These are phyloP conservation scores for Neurospora sp. DNA, from an alignment of 495 filamentous ascomycete genomes.

Conservation along the genomic window DNA sequence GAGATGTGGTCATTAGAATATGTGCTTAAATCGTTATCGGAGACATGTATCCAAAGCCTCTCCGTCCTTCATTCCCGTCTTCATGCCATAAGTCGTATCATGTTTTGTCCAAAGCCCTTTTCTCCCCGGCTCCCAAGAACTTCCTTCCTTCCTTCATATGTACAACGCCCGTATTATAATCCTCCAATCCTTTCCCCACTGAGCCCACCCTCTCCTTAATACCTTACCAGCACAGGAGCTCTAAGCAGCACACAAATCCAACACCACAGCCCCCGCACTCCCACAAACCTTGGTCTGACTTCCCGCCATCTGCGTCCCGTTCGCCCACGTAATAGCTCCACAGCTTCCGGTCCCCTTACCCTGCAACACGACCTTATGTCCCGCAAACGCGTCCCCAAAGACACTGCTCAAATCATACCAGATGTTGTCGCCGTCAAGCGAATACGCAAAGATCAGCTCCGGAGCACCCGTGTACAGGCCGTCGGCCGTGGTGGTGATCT, in stretches of 20 bases:
- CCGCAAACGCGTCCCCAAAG: constrained; percentile 47
- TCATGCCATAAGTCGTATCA: not conserved
- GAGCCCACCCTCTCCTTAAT: not conserved
- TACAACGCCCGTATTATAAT: not conserved
- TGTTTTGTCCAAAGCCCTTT: not conserved
- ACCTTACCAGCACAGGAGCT: not conserved
- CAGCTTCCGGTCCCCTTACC: constrained; percentile 29
- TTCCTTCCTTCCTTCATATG: not conserved
- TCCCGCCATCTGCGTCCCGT: constrained; percentile 37
- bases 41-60: not conserved
- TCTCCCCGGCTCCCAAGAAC: not conserved
- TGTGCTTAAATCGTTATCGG: not conserved
- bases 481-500: constrained; percentile 39
- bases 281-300: constrained; percentile 43
- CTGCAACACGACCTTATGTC: constrained; percentile 28
- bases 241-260: constrained; percentile 22
- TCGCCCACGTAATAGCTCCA: constrained; percentile 39
- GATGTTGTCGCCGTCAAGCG: constrained; percentile 35
- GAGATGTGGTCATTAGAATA: not conserved
- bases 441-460: constrained; percentile 45
- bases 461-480: constrained; percentile 45
- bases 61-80: not conserved
- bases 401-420: constrained; percentile 50
- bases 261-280: constrained; percentile 19
- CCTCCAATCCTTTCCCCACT: not conserved